These are phyloP conservation scores for Arachis monticola DNA, from an alignment of 331 rosid species.

Conservation along the genomic window DNA sequence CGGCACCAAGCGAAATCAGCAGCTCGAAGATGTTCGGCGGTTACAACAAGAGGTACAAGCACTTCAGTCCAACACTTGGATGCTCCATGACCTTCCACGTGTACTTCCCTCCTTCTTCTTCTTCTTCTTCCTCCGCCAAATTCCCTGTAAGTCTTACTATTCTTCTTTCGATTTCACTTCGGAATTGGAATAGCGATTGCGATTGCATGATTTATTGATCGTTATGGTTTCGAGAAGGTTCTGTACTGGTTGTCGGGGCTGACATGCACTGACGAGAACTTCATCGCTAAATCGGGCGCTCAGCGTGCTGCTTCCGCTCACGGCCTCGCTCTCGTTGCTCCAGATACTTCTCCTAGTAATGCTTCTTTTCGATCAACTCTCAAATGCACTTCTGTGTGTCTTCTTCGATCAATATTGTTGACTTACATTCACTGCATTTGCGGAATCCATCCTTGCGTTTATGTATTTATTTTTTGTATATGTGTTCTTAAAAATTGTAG, in stretches of 20 bases:
- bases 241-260: conserved; percentile 95
- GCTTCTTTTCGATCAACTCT: background rate
- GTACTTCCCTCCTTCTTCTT: conserved; percentile 74
- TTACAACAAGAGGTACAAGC: conserved; percentile 81
- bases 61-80: conserved; percentile 81
- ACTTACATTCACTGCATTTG: background rate
- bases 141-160: conserved; percentile 68
- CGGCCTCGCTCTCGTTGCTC: conserved; percentile 77
- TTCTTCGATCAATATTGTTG: background rate
- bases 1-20: conserved; percentile 65
- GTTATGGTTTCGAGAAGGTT: conserved; percentile 50
- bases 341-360: conserved; percentile 91
- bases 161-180: background rate
- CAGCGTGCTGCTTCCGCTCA: conserved; percentile 77
- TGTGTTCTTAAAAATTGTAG: too few relatives aligned
- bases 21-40: conserved; percentile 88
- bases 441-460: background rate
- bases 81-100: conserved; percentile 92
- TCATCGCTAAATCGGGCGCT: conserved; percentile 78
- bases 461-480: background rate
- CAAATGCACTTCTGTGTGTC: background rate
- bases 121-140: conserved; percentile 58
- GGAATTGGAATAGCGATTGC: background rate
- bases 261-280: conserved; percentile 83
- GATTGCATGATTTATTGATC: background rate